Evolutionary conservation across 2,329 filamentous ascomycete species (phyloP).

Genomic region (Ophiobolus disseminans): DNA sequence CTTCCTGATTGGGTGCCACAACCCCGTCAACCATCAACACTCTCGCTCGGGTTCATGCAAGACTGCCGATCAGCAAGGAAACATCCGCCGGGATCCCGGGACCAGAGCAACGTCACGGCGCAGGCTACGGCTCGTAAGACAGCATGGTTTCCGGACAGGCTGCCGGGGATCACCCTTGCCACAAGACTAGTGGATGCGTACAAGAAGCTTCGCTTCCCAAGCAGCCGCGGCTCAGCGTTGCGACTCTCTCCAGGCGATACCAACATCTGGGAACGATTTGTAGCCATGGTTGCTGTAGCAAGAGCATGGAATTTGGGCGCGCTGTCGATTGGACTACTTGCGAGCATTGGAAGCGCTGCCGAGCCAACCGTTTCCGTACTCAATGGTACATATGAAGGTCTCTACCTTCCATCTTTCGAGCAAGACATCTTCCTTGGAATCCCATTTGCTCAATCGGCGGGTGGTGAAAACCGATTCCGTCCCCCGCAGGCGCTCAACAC

Average conservation of each 20-base stretch:
- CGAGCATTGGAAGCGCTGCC: slow-evolving; percentile 17
- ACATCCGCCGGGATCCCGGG: slow-evolving; percentile 6
- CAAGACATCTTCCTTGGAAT: slow-evolving; percentile 60
- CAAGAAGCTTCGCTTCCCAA: slow-evolving; percentile 9
- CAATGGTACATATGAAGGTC: slow-evolving; percentile 47
- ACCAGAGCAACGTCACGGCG: slow-evolving; percentile 12
- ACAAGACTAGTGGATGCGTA: slow-evolving; percentile 15
- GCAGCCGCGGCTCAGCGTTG: neutral
- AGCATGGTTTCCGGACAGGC: neutral
- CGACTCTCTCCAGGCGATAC: neutral
- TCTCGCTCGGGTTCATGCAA: slow-evolving; percentile 3
- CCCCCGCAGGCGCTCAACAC: slow-evolving; percentile 58
- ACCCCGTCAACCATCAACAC: slow-evolving; percentile 2
- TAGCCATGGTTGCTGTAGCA: slow-evolving; percentile 20
- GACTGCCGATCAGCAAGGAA: slow-evolving; percentile 11
- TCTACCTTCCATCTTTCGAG: slow-evolving; percentile 43
- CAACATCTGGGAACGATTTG: neutral
- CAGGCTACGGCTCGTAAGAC: slow-evolving; percentile 6
- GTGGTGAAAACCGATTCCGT: slow-evolving; percentile 61
- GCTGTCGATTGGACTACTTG: slow-evolving; percentile 19
- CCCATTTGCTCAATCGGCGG: slow-evolving; percentile 64
- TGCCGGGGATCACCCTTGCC: slow-evolving; percentile 1
- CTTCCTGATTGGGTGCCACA: slow-evolving; percentile 14
- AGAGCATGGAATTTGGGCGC: slow-evolving; percentile 27
- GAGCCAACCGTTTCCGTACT: slow-evolving; percentile 37